Conservation (phyloP, 106 monocot genomes). For the Narthecium ossifragum region DNA sequence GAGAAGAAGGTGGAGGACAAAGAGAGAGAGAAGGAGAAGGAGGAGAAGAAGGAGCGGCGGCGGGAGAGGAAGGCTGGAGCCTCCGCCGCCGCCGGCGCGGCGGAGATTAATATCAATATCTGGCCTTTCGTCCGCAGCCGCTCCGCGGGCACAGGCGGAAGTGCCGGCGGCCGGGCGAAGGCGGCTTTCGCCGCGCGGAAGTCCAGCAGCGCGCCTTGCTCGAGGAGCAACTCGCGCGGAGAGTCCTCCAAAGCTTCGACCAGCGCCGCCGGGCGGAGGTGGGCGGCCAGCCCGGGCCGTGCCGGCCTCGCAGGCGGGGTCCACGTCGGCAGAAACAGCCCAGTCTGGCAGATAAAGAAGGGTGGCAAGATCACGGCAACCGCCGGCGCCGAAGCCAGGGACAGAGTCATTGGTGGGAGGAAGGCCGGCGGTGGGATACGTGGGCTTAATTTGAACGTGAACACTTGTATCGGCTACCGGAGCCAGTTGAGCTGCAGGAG, state of each 20-base stretch:
- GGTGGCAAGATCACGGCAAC: neutral
- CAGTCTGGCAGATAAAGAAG: constrained; percentile 49
- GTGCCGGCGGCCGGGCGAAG: constrained; percentile 5
- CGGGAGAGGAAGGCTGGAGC: constrained; percentile 7
- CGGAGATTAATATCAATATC: constrained; percentile 81
- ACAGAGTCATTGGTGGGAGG: neutral
- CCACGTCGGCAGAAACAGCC: constrained; percentile 62
- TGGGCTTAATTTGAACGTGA: constrained; percentile 48
- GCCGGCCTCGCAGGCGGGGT: constrained; percentile 17
- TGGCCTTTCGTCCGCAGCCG: constrained; percentile 93
- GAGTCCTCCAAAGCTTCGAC: constrained; percentile 32
- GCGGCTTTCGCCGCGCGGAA: constrained; percentile 17
- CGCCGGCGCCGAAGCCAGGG: neutral
- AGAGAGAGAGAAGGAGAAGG: constrained; percentile 8
- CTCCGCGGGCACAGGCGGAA: constrained; percentile 60
- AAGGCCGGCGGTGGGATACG: constrained; percentile 12
- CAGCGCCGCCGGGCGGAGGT: constrained; percentile 16
- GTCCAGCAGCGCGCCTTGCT: constrained; percentile 84
- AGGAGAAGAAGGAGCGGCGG: constrained; percentile 24
- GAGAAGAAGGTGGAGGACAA: constrained; percentile 27
- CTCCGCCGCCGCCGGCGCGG: constrained; percentile 5
- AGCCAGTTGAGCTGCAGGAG: constrained; percentile 27
- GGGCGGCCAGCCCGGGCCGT: constrained; percentile 37
- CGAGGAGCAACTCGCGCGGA: constrained; percentile 81
- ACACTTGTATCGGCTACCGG: constrained; percentile 56